Evolutionary conservation across 176 grass and related monocot species (phyloP).

Genomic region (Bromus sterilis): DNA sequence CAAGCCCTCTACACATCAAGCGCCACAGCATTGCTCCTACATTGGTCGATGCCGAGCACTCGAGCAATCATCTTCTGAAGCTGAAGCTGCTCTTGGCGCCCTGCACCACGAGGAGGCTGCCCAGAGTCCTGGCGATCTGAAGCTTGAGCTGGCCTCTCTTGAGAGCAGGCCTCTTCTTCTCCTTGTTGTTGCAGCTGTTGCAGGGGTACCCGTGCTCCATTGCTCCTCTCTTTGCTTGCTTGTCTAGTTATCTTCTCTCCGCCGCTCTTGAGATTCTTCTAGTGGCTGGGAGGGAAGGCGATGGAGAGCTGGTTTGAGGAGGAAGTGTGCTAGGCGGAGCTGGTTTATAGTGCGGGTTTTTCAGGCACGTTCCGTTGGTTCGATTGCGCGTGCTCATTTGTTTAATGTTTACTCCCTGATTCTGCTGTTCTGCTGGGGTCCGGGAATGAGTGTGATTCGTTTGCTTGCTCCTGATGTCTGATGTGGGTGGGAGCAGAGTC

Average conservation of each 20-base stretch:
- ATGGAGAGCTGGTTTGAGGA: not conserved
- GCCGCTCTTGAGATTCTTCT: not conserved
- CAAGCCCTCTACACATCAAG: not conserved
- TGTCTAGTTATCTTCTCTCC: not conserved
- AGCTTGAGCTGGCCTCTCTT: constrained; percentile 59
- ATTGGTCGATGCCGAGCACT: too few relatives aligned
- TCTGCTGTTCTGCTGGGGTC: not conserved
- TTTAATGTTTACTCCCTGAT: not conserved
- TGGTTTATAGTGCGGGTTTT: not conserved
- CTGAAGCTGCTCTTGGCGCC: constrained; percentile 16
- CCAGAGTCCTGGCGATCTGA: constrained; percentile 25
- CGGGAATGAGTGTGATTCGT: not conserved
- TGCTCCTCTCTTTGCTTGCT: not conserved
- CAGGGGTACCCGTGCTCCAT: constrained; percentile 31
- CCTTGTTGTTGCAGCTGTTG: not conserved
- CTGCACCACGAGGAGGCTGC: constrained; percentile 16
- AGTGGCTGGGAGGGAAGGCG: not conserved
- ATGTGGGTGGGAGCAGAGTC: not conserved
- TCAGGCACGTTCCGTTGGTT: not conserved
- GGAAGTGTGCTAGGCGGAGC: not conserved
- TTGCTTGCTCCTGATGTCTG: not conserved
- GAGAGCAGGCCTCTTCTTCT: constrained; percentile 42
- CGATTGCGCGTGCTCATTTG: not conserved
- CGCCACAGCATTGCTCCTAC: not conserved
- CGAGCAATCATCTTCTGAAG: constrained; percentile 5